A percentile compares a stretch with the other conserved stretches of the same genome.
Evolutionary conservation across 2,329 filamentous ascomycete species (phyloP).

Genomic region (Fusarium coffeatum): DNA sequence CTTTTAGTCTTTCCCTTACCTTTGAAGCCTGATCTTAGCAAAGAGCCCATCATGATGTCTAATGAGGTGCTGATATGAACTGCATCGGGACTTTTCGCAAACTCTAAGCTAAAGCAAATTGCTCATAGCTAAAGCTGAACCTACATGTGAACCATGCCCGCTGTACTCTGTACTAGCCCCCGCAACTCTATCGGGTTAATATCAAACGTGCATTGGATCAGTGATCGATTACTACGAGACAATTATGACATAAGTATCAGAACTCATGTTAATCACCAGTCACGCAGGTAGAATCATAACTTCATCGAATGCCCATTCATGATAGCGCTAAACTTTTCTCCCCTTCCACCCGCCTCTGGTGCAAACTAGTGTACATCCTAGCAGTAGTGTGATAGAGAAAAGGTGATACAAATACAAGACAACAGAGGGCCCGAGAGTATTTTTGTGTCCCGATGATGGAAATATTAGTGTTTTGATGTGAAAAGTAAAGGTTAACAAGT

Average conservation of each 20-base stretch:
- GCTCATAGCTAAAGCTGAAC: background rate
- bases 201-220: background rate
- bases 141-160: background rate
- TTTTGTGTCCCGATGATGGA: slow-evolving; percentile 47
- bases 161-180: background rate
- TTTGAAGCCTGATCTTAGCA: background rate
- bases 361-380: slow-evolving; percentile 54
- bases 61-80: background rate
- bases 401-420: slow-evolving; percentile 52
- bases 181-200: background rate
- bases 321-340: slow-evolving; percentile 52
- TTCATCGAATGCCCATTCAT: slow-evolving; percentile 49
- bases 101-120: background rate
- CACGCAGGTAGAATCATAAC: slow-evolving; percentile 18
- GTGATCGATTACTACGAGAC: background rate
- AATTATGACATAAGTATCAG: background rate
- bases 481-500: slow-evolving; percentile 46
- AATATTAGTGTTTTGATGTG: slow-evolving; percentile 49
- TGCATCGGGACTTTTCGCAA: background rate
- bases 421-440: slow-evolving; percentile 44
- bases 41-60: background rate
- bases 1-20: background rate
- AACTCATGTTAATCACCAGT: slow-evolving; percentile 7
- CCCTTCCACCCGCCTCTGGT: slow-evolving; percentile 47
- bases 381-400: slow-evolving; percentile 50